phyloP scores from a whole-genome alignment of 805 yeast genomes.

The Metschnikowia cubensis region DNA sequence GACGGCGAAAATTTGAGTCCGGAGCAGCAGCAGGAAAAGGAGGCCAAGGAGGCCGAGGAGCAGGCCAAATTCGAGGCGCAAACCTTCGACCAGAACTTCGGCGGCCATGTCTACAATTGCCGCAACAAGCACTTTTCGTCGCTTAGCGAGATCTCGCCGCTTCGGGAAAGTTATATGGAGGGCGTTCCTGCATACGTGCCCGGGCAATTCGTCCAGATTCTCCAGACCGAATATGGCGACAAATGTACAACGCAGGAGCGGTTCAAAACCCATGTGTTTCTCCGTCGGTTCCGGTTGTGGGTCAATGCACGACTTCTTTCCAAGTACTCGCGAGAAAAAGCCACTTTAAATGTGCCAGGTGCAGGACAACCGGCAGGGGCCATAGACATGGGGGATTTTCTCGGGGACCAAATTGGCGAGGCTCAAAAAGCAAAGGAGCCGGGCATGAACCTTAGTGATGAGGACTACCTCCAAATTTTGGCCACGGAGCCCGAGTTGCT shows the following conservation, averaged over 20 bases:
- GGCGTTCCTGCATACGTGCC: conserved; percentile 58
- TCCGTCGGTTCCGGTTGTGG: conserved; percentile 17
- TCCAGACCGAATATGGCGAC: conserved; percentile 45
- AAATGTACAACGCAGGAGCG: conserved; percentile 4
- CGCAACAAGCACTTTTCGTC: conserved; percentile 34
- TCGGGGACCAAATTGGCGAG: background rate
- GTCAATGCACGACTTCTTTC: conserved; percentile 7
- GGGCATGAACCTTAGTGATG: conserved; percentile 11
- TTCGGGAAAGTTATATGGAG: conserved; percentile 41
- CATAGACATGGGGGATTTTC: background rate
- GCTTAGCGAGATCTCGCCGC: conserved; percentile 38
- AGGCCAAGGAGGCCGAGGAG: background rate
- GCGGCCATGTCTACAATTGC: conserved; percentile 33
- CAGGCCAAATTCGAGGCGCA: background rate
- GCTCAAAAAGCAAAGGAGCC: background rate
- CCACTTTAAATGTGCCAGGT: background rate
- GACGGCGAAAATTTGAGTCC: background rate
- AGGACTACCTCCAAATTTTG: conserved; percentile 28
- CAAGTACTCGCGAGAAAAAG: conserved; percentile 23
- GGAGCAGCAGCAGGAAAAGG: background rate
- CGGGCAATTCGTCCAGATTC: conserved; percentile 32
- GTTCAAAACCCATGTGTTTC: conserved; percentile 6
- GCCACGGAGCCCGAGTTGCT: conserved; percentile 22
- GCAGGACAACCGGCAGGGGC: background rate
- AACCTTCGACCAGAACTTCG: conserved; percentile 19